Percentiles rank a stretch among this genome's conserved stretches.
phyloP scores from a whole-genome alignment of 2,329 filamentous ascomycete species.

The Byssochlamys sp. region DNA sequence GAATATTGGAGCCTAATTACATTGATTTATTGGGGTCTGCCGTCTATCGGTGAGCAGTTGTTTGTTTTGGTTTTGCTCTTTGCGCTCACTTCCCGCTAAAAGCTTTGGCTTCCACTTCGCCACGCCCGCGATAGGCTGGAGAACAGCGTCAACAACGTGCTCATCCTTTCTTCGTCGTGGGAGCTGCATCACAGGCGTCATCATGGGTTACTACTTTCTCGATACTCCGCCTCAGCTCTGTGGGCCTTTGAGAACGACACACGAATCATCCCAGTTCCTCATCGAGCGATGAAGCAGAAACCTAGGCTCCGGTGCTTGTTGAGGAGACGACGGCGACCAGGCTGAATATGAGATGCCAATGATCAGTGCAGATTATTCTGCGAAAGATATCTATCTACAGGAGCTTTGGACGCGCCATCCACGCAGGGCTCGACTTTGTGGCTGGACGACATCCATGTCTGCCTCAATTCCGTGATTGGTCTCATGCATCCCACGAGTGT shows the following conservation, averaged over 20 bases:
- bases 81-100: conserved; percentile 1
- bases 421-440: background rate
- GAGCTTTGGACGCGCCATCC: background rate
- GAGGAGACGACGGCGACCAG: background rate
- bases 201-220: background rate
- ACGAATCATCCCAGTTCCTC: background rate
- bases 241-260: background rate
- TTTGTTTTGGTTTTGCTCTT: conserved; percentile 26
- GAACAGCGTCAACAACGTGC: background rate
- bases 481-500: background rate
- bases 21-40: background rate
- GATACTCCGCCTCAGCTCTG: background rate
- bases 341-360: background rate
- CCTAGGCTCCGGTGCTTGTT: background rate
- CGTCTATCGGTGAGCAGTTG: conserved; percentile 6
- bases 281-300: background rate
- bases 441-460: background rate
- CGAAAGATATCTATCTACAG: background rate
- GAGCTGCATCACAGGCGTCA: background rate
- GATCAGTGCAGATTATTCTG: background rate
- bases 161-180: background rate
- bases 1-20: background rate
- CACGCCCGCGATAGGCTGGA: background rate
- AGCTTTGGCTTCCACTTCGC: background rate
- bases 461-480: background rate